Percentiles rank a stretch among this genome's conserved stretches.
These are phyloP conservation scores for Starmerella sirachaensis DNA, from an alignment of 805 yeast genomes.

Conservation along the genomic window DNA sequence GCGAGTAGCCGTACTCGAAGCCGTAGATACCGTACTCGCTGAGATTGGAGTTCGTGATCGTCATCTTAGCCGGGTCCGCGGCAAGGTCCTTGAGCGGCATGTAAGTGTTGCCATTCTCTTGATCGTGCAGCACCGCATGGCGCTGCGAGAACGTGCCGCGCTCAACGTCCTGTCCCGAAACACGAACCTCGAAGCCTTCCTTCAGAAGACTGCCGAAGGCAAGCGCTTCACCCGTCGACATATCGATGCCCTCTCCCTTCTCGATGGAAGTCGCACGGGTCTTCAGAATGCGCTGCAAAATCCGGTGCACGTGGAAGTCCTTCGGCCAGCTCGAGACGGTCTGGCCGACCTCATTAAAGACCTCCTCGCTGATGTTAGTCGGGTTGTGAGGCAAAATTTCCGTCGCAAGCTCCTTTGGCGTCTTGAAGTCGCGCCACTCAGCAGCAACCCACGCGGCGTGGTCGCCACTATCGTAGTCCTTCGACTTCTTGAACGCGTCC, in stretches of 20 bases:
- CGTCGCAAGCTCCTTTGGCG: slow-evolving; percentile 91
- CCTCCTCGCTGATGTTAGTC: slow-evolving; percentile 68
- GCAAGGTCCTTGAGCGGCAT: slow-evolving; percentile 74
- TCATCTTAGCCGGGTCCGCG: slow-evolving; percentile 74
- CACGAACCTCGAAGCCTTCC: slow-evolving; percentile 95
- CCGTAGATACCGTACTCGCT: slow-evolving; percentile 99
- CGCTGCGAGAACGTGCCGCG: slow-evolving; percentile 99
- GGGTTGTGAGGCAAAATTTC: slow-evolving; percentile 94
- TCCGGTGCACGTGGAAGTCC: slow-evolving; percentile 81
- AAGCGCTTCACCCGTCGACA: slow-evolving; percentile 99
- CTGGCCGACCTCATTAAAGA: slow-evolving; percentile 66
- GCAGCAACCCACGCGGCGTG: slow-evolving; percentile 86
- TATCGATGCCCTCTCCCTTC: slow-evolving; percentile 87
- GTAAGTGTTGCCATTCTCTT: slow-evolving; percentile 67
- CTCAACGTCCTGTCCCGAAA: slow-evolving; percentile 98
- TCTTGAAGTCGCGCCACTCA: slow-evolving; percentile 98
- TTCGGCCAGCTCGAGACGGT: slow-evolving; percentile 75
- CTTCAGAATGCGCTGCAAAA: slow-evolving; percentile 85
- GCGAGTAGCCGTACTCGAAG: slow-evolving; percentile 96
- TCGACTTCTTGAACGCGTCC: slow-evolving; percentile 76
- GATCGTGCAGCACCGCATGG: slow-evolving; percentile 97
- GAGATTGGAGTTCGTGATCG: slow-evolving; percentile 84
- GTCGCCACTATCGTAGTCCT: slow-evolving; percentile 86
- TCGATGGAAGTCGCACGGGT: slow-evolving; percentile 78
- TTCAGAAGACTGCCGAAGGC: slow-evolving; percentile 85